Evolutionary conservation across 495 filamentous ascomycete genomes (phyloP).

Genomic region (Opeltia flavorubescens): DNA sequence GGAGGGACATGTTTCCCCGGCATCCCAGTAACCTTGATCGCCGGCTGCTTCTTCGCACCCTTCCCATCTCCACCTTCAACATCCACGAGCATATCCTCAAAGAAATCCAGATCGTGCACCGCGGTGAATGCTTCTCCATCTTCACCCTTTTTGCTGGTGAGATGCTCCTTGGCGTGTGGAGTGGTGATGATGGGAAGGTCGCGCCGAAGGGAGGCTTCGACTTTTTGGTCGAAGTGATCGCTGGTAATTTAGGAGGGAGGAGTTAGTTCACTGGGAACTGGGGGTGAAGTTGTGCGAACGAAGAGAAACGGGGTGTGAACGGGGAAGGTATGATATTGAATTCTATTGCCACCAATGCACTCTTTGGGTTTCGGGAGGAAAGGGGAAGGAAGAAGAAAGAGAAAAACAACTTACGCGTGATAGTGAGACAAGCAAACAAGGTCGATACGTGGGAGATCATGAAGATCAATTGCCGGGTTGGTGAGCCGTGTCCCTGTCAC

Average conservation of each 20-base stretch:
- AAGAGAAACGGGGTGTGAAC: too few relatives aligned
- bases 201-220: constrained; percentile 42
- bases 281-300: too few relatives aligned
- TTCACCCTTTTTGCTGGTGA: constrained; percentile 21
- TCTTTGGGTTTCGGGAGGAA: background rate
- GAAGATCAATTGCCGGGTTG: constrained; percentile 46
- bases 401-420: constrained; percentile 30
- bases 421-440: constrained; percentile 50
- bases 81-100: constrained; percentile 37
- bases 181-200: constrained; percentile 52
- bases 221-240: constrained; percentile 50
- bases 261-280: background rate
- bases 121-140: constrained; percentile 35
- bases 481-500: constrained; percentile 32
- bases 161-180: constrained; percentile 41
- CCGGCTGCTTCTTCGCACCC: constrained; percentile 17
- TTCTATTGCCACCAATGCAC: background rate
- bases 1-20: constrained; percentile 57
- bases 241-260: constrained; percentile 14
- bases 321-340: background rate
- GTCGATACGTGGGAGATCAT: constrained; percentile 47
- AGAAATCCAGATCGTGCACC: constrained; percentile 41
- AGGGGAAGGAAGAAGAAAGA: background rate
- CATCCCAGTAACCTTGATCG: constrained; percentile 49
- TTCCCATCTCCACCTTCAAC: constrained; percentile 17